Evolutionary conservation across 345 rosid species (phyloP).

Genomic region (Draba incana): DNA sequence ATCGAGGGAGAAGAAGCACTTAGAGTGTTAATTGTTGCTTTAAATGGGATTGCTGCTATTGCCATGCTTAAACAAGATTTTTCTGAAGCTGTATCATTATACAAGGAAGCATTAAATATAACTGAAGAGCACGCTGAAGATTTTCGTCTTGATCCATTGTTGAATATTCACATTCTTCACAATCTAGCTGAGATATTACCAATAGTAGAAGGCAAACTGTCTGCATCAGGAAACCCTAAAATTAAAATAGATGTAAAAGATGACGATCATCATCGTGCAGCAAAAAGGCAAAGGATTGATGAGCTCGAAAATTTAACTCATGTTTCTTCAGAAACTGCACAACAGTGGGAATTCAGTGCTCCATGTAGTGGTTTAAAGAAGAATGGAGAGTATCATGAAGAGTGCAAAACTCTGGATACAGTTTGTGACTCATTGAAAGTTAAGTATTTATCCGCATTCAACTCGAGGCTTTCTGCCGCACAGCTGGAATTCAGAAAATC

Average conservation of each 20-base stretch:
- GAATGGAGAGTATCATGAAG: constrained; percentile 43
- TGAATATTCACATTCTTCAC: constrained; percentile 92
- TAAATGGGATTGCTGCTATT: constrained; percentile 94
- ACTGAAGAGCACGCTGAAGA: constrained; percentile 73
- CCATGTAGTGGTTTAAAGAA: constrained; percentile 41
- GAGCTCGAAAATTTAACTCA: constrained; percentile 36
- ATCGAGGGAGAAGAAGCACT: constrained; percentile 94
- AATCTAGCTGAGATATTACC: constrained; percentile 81
- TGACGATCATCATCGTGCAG: constrained; percentile 44
- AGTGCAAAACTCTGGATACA: constrained; percentile 46
- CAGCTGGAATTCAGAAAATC: constrained; percentile 78
- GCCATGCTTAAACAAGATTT: constrained; percentile 73
- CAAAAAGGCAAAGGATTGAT: constrained; percentile 54
- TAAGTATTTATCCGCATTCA: constrained; percentile 77
- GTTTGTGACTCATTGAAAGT: constrained; percentile 65
- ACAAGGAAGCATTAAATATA: constrained; percentile 74
- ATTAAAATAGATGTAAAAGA: constrained; percentile 44
- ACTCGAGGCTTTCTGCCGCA: constrained; percentile 59
- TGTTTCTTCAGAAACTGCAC: constrained; percentile 38
- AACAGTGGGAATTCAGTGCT: constrained; percentile 25
- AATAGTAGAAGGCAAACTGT: constrained; percentile 43
- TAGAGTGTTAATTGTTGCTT: constrained; percentile 75
- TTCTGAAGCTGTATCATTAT: constrained; percentile 67
- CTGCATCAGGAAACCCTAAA: constrained; percentile 45
- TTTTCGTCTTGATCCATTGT: constrained; percentile 85